Base-by-base conservation (phyloP, 2,329 filamentous ascomycete genomes). In the Cladophialophora immunda region DNA sequence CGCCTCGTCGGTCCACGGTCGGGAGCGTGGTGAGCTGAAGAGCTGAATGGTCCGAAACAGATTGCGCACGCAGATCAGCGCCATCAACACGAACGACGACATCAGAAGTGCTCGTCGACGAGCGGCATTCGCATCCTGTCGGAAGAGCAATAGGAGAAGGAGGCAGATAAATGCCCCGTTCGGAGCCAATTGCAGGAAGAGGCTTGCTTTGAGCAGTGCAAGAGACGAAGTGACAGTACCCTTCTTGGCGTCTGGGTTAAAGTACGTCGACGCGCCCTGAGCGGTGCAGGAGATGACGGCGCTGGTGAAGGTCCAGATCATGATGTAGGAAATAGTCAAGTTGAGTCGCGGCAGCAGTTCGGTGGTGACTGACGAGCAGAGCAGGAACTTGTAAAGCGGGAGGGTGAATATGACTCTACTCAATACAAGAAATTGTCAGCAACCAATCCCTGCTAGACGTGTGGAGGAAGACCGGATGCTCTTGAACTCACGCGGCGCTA, bases 11-110 rank as follows among this genome's bases (percentile, higher is more conserved):
- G 45, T 63, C 68, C 68, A 70, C 19, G 66, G 11, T 5, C 19
- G 29, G 4, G 66, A 68, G 11, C 32, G 22, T 8, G 68, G 60
- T 7, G 68, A 41, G 19, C 36, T 59, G 32, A 70, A 70, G 34
- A 68, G 62, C 68, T 70, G 68, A 8, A 70, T 45, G 8, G 68
- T 68, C 17, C 68, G 65, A 34, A 64, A 67, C 9, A 61, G 25
- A 38, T 67, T 67, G 54, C 61, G 61, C 25, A 67, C 50, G 47
- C 34, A 30, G 8, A 67, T 36, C 34, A 67, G 32, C 11, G 27
- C 38, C 47, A 57, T 50, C 15, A 67, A 47, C 3, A n/a, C 34
- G 22, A 50, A 58, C 19, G 63, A 25, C 17, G 38, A 41, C 7
- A 36, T 1, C 19, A 62, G 29, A 34, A 60, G 19, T 11, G 41